A percentile compares a stretch with the other conserved stretches of the same genome.
Conservation (phyloP, 129 eudicot genomes). For the Glebionis coronaria region DNA sequence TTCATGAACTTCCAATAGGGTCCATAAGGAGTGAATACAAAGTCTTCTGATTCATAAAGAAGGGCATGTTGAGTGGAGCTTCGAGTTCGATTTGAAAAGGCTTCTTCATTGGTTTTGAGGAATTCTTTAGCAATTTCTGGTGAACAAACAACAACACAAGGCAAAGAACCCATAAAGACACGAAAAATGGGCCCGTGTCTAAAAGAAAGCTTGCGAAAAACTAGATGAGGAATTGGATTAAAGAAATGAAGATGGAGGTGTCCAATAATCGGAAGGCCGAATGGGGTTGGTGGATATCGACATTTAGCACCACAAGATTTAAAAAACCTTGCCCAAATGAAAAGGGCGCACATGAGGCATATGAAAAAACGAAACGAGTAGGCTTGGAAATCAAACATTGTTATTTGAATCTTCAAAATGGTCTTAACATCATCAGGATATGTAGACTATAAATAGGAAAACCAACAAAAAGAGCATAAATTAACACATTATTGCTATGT, state of each 20-base stretch:
- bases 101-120: neutral
- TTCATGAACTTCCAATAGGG: too few species aligned
- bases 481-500: too few species aligned
- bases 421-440: too few species aligned
- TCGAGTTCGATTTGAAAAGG: neutral
- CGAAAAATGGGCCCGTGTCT: neutral
- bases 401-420: too few species aligned
- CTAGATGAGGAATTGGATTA: neutral
- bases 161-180: neutral
- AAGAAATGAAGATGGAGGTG: neutral
- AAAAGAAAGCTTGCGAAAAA: neutral
- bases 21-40: too few species aligned
- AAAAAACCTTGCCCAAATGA: neutral
- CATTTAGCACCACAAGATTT: neutral
- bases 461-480: too few species aligned
- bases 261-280: too few species aligned
- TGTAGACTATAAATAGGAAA: too few species aligned
- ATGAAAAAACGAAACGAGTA: neutral
- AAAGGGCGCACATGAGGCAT: neutral
- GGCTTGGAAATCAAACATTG: too few species aligned
- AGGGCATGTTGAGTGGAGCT: neutral
- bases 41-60: too few species aligned
- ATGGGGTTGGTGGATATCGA: too few species aligned
- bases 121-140: too few species aligned
- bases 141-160: conserved; percentile 1